Conservation (phyloP, 2,329 filamentous ascomycete genomes). For the Diaporthe nobilis region DNA sequence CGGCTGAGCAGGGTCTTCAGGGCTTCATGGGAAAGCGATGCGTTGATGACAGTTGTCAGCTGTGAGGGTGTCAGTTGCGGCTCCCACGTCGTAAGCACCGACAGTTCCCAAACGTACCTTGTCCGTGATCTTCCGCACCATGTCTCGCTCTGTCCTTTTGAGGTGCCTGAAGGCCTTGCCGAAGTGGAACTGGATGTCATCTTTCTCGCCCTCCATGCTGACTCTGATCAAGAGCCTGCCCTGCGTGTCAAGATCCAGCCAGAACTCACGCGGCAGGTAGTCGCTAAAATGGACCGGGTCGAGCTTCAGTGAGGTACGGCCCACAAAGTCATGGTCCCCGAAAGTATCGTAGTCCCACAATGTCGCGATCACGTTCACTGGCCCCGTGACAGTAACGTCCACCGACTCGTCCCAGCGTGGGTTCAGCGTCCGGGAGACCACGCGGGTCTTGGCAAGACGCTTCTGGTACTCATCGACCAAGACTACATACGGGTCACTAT, state of each 20-base stretch:
- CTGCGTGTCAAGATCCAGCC: conserved; percentile 97
- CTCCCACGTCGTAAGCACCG: too few relatives aligned
- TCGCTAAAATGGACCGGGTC: conserved; percentile 98
- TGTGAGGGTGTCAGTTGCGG: conserved; percentile 51
- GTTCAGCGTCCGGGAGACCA: conserved; percentile 90
- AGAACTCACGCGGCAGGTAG: conserved; percentile 95
- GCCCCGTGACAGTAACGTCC: conserved; percentile 92
- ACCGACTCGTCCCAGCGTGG: conserved; percentile 98
- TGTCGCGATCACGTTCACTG: conserved; percentile 94
- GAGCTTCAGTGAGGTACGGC: conserved; percentile 96
- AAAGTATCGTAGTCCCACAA: conserved; percentile 99
- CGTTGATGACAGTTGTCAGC: conserved; percentile 93
- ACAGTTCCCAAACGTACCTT: conserved; percentile 74
- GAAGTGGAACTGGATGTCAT: conserved; percentile 99
- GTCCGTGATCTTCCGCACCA: conserved; percentile 98
- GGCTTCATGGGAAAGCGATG: conserved; percentile 87
- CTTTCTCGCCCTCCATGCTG: conserved; percentile 98
- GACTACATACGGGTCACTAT: conserved; percentile 97
- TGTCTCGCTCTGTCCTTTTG: conserved; percentile 96
- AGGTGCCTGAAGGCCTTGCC: conserved; percentile 96
- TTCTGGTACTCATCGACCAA: conserved; percentile 98
- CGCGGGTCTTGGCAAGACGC: conserved; percentile 92
- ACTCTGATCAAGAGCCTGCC: conserved; percentile 90
- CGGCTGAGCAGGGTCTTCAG: conserved; percentile 81
- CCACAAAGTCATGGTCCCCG: conserved; percentile 97